phyloP scores from a whole-genome alignment of 1,284 basidiomycete species.

The Fomitopsis schrenkii region DNA sequence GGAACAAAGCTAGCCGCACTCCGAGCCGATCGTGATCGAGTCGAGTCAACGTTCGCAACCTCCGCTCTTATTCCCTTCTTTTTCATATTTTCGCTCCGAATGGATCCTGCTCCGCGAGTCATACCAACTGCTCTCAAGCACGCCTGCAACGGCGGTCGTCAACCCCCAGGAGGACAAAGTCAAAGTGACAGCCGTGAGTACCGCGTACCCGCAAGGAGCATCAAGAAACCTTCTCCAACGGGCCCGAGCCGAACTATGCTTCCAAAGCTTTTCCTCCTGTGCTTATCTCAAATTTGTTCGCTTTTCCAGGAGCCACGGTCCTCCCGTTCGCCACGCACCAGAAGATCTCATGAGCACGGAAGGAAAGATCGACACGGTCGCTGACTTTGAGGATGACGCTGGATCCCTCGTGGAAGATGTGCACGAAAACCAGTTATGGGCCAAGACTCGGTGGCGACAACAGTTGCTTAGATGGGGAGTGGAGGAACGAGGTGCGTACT shows the following conservation, averaged over 20 bases:
- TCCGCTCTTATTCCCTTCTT: too few relatives aligned
- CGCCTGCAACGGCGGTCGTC: not conserved
- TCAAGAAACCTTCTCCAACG: not conserved
- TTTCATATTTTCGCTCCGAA: not conserved
- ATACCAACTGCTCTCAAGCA: not conserved
- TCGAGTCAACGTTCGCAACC: too few relatives aligned
- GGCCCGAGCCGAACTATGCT: not conserved
- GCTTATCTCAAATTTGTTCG: not conserved
- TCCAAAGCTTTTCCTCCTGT: not conserved
- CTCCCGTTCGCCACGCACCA: not conserved
- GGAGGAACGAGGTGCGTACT: slow-evolving; percentile 22
- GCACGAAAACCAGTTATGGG: slow-evolving; percentile 11
- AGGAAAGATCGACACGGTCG: not conserved
- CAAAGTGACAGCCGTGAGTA: not conserved
- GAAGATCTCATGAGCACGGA: not conserved
- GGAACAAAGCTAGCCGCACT: too few relatives aligned
- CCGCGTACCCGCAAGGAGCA: not conserved
- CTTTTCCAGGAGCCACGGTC: not conserved
- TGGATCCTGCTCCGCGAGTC: not conserved
- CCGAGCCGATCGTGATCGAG: not conserved
- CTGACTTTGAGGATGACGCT: slow-evolving; percentile 14
- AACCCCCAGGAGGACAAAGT: not conserved
- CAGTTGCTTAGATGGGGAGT: slow-evolving; percentile 21
- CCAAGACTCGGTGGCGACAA: slow-evolving; percentile 17
- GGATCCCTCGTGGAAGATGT: slow-evolving; percentile 11